Percentiles rank a stretch among this genome's conserved stretches.
These are phyloP conservation scores for Yamadazyma atlantica DNA, from an alignment of 1,139 yeast genomes.

Conservation along the genomic window DNA sequence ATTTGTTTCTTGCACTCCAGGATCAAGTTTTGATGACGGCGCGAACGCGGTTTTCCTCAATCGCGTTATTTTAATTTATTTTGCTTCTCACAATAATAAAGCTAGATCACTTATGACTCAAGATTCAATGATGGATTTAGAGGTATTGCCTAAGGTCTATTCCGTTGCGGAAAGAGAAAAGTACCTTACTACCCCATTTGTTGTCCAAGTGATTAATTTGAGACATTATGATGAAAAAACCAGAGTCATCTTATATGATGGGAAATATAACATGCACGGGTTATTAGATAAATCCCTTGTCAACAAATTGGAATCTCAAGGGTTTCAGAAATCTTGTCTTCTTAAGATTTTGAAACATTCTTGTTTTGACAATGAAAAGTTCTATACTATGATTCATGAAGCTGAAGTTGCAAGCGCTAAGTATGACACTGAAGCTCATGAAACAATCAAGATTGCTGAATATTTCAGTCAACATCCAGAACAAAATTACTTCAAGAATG, in stretches of 20 bases:
- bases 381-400: constrained; percentile 54
- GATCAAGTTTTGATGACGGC: not conserved
- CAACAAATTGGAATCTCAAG: constrained; percentile 47
- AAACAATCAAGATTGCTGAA: constrained; percentile 47
- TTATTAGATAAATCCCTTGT: constrained; percentile 62
- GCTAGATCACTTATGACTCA: constrained; percentile 6
- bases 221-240: constrained; percentile 43
- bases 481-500: constrained; percentile 36
- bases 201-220: constrained; percentile 48
- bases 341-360: constrained; percentile 41
- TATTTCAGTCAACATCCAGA: constrained; percentile 57
- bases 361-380: constrained; percentile 51
- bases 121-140: constrained; percentile 18
- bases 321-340: constrained; percentile 35
- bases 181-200: constrained; percentile 31
- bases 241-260: constrained; percentile 64
- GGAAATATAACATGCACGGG: constrained; percentile 61
- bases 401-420: constrained; percentile 45
- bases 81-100: not conserved
- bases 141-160: constrained; percentile 28
- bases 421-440: constrained; percentile 39
- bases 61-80: constrained; percentile 2
- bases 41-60: constrained; percentile 1
- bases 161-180: constrained; percentile 23
- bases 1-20: no score